Base-by-base conservation (phyloP, 2,329 filamentous ascomycete species). In the Clarireedia hainanense region DNA sequence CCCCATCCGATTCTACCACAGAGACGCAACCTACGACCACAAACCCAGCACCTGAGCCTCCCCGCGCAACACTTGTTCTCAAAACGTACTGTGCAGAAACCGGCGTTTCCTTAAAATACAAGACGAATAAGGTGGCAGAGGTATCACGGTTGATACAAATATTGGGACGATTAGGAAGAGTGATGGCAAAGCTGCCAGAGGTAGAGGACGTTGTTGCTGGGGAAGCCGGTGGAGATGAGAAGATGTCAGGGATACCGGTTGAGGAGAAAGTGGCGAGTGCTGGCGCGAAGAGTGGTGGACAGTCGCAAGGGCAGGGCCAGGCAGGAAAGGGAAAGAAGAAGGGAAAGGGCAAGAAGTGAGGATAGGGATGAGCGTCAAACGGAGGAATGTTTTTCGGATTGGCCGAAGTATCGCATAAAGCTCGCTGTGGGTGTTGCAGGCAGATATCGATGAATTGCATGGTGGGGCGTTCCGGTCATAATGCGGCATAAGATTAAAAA, bases 1-100 rank as follows among this genome's bases (percentile, higher is more conserved):
- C 55, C 36, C 67, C 63, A 60, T 61, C 64, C 65, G 58, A 63
- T 59, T 61, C 68, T 59, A 64, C 69, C 30, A 34, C 30, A 3
- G 30, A 57, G 47, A 68, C 42, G 53, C 60, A 26, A 50, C 50
- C 57, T 20, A n/a, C 64, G 60, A 66, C 66, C 52, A 65, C 67
- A 65, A 60, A 67, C 69, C 24, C 66, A 47, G 60, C 69, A 47
- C 55, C 72, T 4, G 77, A 78, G 55, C 74, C 81, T 2, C 76
- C 84, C 4, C 79, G 80, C 61, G 91, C 86, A 61, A 81, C 78
- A 55, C 84, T 99, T 51, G 86, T 84, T 4, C 75, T 99, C 59
- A 97, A 95, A 75, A 94, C 94, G 4, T 97, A 85, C 74, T 89
- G 96, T 70, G 88, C 94, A 0, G 76, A 75, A 43, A 87, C 85